These are phyloP conservation scores for Phtheirospermum japonicum DNA, from an alignment of 257 asterid species.

Conservation along the genomic window DNA sequence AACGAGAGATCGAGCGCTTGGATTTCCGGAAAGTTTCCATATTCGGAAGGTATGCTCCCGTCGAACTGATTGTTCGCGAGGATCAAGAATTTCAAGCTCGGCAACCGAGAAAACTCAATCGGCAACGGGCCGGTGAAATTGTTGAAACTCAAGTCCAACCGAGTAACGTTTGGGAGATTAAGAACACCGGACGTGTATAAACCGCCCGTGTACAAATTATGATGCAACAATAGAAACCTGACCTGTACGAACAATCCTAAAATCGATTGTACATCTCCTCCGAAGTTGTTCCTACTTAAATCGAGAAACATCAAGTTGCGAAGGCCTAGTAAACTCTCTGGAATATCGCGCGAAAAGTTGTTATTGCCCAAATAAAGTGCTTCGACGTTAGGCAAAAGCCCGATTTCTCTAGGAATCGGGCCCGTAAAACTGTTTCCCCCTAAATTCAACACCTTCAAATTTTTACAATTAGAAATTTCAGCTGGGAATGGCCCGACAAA, in stretches of 20 bases:
- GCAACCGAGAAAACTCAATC: constrained; percentile 48
- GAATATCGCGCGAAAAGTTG: constrained; percentile 71
- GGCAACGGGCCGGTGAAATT: constrained; percentile 69
- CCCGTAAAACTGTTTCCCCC: constrained; percentile 64
- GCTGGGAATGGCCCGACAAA: constrained; percentile 57
- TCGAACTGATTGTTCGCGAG: constrained; percentile 70
- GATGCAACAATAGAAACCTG: constrained; percentile 59
- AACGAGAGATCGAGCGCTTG: constrained; percentile 91
- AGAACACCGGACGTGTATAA: constrained; percentile 60
- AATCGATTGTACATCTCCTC: constrained; percentile 64
- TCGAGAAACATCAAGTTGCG: constrained; percentile 60
- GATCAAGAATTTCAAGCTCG: constrained; percentile 55
- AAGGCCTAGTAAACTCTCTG: constrained; percentile 46
- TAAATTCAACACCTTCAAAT: constrained; percentile 45
- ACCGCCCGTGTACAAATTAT: constrained; percentile 62
- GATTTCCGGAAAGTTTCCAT: constrained; percentile 56
- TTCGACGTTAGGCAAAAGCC: constrained; percentile 44
- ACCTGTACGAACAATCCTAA: constrained; percentile 66
- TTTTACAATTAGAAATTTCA: constrained; percentile 55
- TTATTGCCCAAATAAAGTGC: constrained; percentile 67
- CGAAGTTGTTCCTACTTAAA: constrained; percentile 60
- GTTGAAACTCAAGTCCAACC: constrained; percentile 84
- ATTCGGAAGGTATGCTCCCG: constrained; percentile 71
- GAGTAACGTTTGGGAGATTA: constrained; percentile 44
- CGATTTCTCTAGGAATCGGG: constrained; percentile 61